Evolutionary conservation across 2,329 filamentous ascomycete genomes (phyloP).

Genomic region (Sporothrix globosa): DNA sequence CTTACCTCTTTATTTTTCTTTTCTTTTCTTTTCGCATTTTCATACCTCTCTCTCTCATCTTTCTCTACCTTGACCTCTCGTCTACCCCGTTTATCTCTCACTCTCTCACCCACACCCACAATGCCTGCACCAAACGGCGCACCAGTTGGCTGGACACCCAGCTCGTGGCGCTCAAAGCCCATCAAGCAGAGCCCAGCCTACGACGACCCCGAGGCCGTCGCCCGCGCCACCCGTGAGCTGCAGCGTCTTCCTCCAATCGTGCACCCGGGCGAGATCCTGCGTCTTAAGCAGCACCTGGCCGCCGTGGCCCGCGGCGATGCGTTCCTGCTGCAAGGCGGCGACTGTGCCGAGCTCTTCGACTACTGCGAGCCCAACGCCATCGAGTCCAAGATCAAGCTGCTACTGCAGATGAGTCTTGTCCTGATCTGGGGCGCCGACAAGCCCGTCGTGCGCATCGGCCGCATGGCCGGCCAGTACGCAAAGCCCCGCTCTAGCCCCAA

Average conservation of each 20-base stretch:
- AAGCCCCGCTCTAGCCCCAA: slow-evolving; percentile 90
- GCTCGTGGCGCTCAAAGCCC: slow-evolving; percentile 75
- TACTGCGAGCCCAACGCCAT: slow-evolving; percentile 91
- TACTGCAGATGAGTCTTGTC: slow-evolving; percentile 95
- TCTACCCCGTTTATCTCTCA: too few species aligned
- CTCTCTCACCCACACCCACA: slow-evolving; percentile 39
- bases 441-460: slow-evolving; percentile 88
- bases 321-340: slow-evolving; percentile 92
- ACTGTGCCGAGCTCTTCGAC: slow-evolving; percentile 96
- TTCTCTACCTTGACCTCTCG: too few species aligned
- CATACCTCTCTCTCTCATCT: not conserved
- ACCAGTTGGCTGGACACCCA: slow-evolving; percentile 56
- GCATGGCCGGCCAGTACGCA: slow-evolving; percentile 97
- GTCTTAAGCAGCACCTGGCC: slow-evolving; percentile 74
- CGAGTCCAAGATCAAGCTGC: slow-evolving; percentile 93
- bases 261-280: slow-evolving; percentile 77
- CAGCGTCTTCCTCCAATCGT: slow-evolving; percentile 74
- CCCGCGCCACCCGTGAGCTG: slow-evolving; percentile 66
- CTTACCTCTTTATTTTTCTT: too few species aligned
- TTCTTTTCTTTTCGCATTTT: not conserved
- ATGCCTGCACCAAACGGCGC: not conserved
- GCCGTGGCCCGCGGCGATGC: slow-evolving; percentile 90
- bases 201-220: slow-evolving; percentile 62
- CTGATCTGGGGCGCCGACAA: slow-evolving; percentile 83
- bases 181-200: slow-evolving; percentile 78